Evolutionary conservation across 2,329 filamentous ascomycete genomes (phyloP), one percentile per base, ranked within the genome.

Genomic region (Aspergillus pseudoterreus): DNA sequence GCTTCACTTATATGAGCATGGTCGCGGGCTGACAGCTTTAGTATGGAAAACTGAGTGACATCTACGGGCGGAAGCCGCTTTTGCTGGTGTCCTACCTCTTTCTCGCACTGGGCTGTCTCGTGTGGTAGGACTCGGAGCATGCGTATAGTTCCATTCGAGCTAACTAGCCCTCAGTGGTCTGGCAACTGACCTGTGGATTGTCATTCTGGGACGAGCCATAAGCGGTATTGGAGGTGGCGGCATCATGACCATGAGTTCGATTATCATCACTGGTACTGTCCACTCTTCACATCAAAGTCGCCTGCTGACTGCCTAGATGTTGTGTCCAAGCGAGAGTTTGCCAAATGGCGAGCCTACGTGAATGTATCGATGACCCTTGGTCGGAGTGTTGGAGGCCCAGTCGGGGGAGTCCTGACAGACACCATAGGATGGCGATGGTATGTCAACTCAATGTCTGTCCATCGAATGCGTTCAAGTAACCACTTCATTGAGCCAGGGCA

Each of bases 381-480:
- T 10, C 68, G 77, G 10, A 76, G 73, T 51, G 66, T 77, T 19
- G 80, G 80, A 30, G 80, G 79, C 1, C 77, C 80, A 0, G 50
- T 85, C 0, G 85, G 84, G 1, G 85, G 84, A 2, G 80, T 75
- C 60, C 65, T 87, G 2, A 79, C 82, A 1, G 82, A 87, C 56
- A 76, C 78, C 0, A 75, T 87, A 11, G 84, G 84, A 14, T 88
- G 84, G 85, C 72, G 85, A 66, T 85, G 83, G 83, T 82, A 55
- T 1, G 52, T 9, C 2, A 1, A 1, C 12, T 4, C 22, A 14
- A 10, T 17, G 4, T n/a, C 6, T 0, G 2, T 11, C 22, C 5
- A n/a, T 3, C 50, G 56, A 39, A 57, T 14, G 3, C 14, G 14
- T 10, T 12, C n/a, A 1, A 14, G 19, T 38, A 10, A 15, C 11